Base-by-base conservation (phyloP, 495 filamentous ascomycete species). In the Aspergillus leporis region DNA sequence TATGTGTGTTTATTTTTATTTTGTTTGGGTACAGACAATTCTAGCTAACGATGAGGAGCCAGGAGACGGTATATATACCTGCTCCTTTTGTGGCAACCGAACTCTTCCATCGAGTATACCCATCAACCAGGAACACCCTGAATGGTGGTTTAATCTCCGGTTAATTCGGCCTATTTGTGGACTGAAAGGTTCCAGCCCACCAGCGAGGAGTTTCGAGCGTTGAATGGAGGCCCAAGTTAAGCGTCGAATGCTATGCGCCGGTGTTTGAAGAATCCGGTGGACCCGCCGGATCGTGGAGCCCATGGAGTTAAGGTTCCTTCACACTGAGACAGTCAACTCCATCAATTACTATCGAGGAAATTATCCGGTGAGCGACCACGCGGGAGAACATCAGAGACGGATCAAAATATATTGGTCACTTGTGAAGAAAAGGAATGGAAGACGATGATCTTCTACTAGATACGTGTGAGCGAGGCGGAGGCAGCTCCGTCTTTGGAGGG, bases 1-100 rank as follows among this genome's bases (percentile, higher is more conserved):
- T 28, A 60, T 51, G 47, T 23, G 21, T 43, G 7, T n/a, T n/a
- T 28, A 4, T 7, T 53, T 53, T 19, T 28, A 36, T 43, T 38
- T 38, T 18, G 32, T n/a, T 14, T 16, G 5, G n/a, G 38, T 5
- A 41, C 14, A 41, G 12, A 41, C 38, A 16, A n/a, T 14, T n/a
- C 38, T 41, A n/a, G 13, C 13, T 41, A 14, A 41, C 38, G 14
- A 41, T n/a, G 10, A 5, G 38, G 38, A 41, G 38, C 38, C 16
- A n/a, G 13, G 16, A n/a, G 38, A 16, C 38, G 14, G 16, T 41
- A 41, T 41, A 41, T 41, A 41, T 41, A 41, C 38, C 38, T 41
- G 38, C 38, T 41, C 38, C 32, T 41, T 41, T 41, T 12, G 38
- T 41, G 38, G 3, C 12, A 41, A 3, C 16, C 16, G 12, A 14